A percentile compares a stretch with the other conserved stretches of the same genome.
phyloP scores from a whole-genome alignment of 2,329 filamentous ascomycete species.

The Neonectria punicea region DNA sequence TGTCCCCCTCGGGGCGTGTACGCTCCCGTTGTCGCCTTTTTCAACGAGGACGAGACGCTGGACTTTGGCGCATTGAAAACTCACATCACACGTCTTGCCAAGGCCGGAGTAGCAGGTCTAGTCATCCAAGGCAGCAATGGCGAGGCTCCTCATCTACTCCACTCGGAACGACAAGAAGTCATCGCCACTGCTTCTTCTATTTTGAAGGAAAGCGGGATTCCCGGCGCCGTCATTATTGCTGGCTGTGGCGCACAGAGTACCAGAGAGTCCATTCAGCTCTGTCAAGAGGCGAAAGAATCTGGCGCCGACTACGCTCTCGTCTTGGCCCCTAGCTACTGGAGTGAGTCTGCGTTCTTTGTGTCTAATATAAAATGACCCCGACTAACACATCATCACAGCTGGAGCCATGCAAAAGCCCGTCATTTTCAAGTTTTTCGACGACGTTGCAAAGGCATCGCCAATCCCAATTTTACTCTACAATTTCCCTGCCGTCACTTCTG shows the following conservation, averaged over 20 bases:
- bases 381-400: slow-evolving; percentile 10
- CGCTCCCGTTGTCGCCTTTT: slow-evolving; percentile 71
- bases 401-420: slow-evolving; percentile 57
- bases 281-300: slow-evolving; percentile 69
- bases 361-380: background rate
- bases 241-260: slow-evolving; percentile 76
- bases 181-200: slow-evolving; percentile 70
- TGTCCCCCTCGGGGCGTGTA: slow-evolving; percentile 59
- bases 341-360: slow-evolving; percentile 52
- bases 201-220: slow-evolving; percentile 66
- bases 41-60: slow-evolving; percentile 65
- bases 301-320: slow-evolving; percentile 76
- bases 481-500: slow-evolving; percentile 68
- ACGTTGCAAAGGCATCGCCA: slow-evolving; percentile 67
- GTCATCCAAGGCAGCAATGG: slow-evolving; percentile 80
- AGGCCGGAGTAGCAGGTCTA: slow-evolving; percentile 73
- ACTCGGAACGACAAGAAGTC: slow-evolving; percentile 71
- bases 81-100: slow-evolving; percentile 68
- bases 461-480: slow-evolving; percentile 73
- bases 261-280: slow-evolving; percentile 73
- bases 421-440: slow-evolving; percentile 66
- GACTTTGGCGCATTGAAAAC: slow-evolving; percentile 62
- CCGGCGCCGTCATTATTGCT: slow-evolving; percentile 71
- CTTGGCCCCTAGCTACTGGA: slow-evolving; percentile 76
- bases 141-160: slow-evolving; percentile 76